These are phyloP conservation scores for Hirschfeldia incana DNA, from an alignment of 345 rosid genomes.

Conservation along the genomic window DNA sequence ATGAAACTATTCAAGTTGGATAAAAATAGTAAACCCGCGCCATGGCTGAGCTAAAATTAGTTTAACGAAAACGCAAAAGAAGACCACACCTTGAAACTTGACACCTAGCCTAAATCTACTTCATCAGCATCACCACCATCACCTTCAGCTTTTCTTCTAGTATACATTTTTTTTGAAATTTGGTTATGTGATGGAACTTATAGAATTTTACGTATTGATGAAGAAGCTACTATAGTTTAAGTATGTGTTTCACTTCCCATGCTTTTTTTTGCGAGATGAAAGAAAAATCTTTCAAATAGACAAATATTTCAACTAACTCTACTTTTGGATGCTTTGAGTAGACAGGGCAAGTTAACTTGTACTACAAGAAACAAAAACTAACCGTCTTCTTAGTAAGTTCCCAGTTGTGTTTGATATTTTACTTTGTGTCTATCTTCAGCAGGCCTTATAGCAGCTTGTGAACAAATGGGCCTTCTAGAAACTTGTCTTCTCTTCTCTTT, in stretches of 20 bases:
- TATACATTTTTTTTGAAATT: neutral
- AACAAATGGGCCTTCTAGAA: neutral
- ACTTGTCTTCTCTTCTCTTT: neutral
- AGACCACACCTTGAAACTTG: neutral
- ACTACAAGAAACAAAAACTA: neutral
- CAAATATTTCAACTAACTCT: neutral
- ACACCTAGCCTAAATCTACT: neutral
- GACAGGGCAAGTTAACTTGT: neutral
- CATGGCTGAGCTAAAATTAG: conserved; percentile 37
- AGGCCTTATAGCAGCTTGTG: neutral
- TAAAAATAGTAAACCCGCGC: conserved; percentile 33
- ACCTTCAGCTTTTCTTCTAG: neutral
- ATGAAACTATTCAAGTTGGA: conserved; percentile 19
- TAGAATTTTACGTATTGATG: neutral
- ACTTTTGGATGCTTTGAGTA: neutral
- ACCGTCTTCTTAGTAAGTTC: neutral
- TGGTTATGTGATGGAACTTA: conserved; percentile 8
- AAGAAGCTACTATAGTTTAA: neutral
- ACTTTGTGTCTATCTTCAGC: neutral
- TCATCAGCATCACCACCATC: neutral
- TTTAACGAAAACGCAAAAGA: neutral
- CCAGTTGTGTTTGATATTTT: neutral
- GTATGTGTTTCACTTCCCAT: neutral
- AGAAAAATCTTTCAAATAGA: conserved; percentile 1
- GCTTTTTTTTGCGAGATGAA: neutral